These are phyloP conservation scores for Vaucheria bursata DNA, from an alignment of 352 stramenopile species.

Conservation along the genomic window DNA sequence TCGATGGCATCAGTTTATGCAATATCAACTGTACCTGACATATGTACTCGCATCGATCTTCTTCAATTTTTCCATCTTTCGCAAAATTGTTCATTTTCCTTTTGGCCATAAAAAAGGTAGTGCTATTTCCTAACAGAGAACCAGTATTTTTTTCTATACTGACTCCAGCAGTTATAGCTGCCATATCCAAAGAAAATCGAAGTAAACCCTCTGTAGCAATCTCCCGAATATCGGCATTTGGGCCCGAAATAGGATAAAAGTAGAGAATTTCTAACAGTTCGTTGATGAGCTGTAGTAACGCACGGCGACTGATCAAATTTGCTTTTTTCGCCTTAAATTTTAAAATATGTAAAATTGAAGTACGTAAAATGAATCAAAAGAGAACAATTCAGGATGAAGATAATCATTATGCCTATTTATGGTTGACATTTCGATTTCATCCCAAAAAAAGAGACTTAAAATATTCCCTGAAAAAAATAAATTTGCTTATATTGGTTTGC, in stretches of 20 bases:
- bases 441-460: too few relatives aligned
- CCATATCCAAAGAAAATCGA: neutral
- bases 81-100: neutral
- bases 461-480: too few relatives aligned
- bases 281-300: neutral
- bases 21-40: constrained; percentile 8
- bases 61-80: neutral
- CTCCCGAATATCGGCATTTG: neutral
- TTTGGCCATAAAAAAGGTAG: neutral
- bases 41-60: neutral
- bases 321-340: too few relatives aligned
- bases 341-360: too few relatives aligned
- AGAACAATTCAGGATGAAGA: too few relatives aligned
- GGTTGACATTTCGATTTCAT: too few relatives aligned
- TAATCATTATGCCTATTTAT: too few relatives aligned
- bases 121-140: neutral
- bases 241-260: neutral
- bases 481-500: too few relatives aligned
- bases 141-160: neutral
- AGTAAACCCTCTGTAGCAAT: neutral
- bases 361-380: too few relatives aligned
- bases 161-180: neutral
- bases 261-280: neutral
- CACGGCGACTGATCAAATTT: neutral
- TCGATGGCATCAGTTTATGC: too few relatives aligned